phyloP scores from a whole-genome alignment of 495 filamentous ascomycete species.

The Tetracladium marchalianum region DNA sequence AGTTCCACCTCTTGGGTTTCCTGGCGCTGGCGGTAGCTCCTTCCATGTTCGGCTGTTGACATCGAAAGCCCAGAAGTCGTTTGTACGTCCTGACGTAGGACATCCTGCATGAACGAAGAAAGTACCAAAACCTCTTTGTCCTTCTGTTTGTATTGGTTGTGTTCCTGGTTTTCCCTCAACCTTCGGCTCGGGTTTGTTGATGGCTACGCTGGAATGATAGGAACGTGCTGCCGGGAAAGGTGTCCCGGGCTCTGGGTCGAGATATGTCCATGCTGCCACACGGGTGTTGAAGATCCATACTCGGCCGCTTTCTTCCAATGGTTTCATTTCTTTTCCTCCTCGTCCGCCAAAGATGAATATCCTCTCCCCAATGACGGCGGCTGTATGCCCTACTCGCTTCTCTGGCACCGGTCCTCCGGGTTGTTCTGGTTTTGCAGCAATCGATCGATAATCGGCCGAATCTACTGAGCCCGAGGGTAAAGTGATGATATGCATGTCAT shows the following conservation, averaged over 20 bases:
- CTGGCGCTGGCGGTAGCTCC: constrained; percentile 49
- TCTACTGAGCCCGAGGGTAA: constrained; percentile 40
- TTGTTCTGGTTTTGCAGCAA: constrained; percentile 33
- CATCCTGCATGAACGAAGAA: constrained; percentile 69
- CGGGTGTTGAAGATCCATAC: constrained; percentile 58
- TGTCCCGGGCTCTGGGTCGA: constrained; percentile 36
- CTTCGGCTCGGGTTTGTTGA: constrained; percentile 32
- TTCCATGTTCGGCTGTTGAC: constrained; percentile 48
- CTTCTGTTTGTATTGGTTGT: constrained; percentile 27
- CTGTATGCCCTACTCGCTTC: constrained; percentile 46
- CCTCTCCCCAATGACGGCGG: constrained; percentile 44
- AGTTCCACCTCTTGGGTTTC: constrained; percentile 49
- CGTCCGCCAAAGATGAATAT: constrained; percentile 59
- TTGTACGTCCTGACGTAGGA: constrained; percentile 41
- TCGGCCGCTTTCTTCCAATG: constrained; percentile 50
- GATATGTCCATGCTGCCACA: constrained; percentile 42
- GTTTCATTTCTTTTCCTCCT: constrained; percentile 29
- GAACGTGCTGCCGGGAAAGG: constrained; percentile 33
- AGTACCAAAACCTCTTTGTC: constrained; percentile 37
- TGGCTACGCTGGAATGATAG: constrained; percentile 37
- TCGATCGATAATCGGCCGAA: constrained; percentile 44
- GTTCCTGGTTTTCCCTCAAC: constrained; percentile 37
- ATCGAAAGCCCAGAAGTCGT: constrained; percentile 67
- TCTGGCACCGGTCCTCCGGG: constrained; percentile 31
- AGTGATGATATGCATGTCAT: constrained; percentile 57